Base-by-base conservation (phyloP, 306 rosid genomes). In the Trifolium dubium region DNA sequence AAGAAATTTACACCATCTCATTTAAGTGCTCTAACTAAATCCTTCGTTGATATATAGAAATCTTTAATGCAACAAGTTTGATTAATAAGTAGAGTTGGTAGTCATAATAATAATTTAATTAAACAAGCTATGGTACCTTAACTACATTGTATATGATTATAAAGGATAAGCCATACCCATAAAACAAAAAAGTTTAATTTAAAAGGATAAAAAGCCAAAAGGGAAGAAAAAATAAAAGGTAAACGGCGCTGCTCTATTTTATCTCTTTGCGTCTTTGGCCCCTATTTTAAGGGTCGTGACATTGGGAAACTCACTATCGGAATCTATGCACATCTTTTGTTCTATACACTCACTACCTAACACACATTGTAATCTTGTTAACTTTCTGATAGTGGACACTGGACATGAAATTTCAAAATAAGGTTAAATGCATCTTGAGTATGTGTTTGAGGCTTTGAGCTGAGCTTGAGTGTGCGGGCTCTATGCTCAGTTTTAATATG, bases 281-380 rank as follows among this genome's bases (percentile, higher is more conserved):
- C 96, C 81, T 53, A 75, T 75, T 85, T 84, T 82, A 84, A 77
- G 92, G 90, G 90, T 75, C 80, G 87, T 74, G 83, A 44, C 82
- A 67, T 89, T 74, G 95, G 88, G 82, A 87, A 82, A 71, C 80
- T 78, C 88, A 61, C 85, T 31, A 67, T 31, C 64, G 85, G 90
- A 85, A 82, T 87, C 92, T 82, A 76, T 51, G 78, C 90, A 82
- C 82, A 83, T 80, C 83, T 79, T 80, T 86, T 62, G 83, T 81
- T 84, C 85, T 73, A 73, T 80, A 4, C 73, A 32, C 65, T 34
- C 70, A 32, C 65, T 34, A 19, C 84, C 84, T 71, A 80, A 75
- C 69, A 0, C 77, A 58, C 53, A 50, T 2, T 43, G 19, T 35
- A 2, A 41, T 5, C 34, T 41, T 19, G 6, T 41, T 65, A 64